Evolutionary conservation across 2,329 filamentous ascomycete genomes (phyloP).

Genomic region (Fusarium sp.): DNA sequence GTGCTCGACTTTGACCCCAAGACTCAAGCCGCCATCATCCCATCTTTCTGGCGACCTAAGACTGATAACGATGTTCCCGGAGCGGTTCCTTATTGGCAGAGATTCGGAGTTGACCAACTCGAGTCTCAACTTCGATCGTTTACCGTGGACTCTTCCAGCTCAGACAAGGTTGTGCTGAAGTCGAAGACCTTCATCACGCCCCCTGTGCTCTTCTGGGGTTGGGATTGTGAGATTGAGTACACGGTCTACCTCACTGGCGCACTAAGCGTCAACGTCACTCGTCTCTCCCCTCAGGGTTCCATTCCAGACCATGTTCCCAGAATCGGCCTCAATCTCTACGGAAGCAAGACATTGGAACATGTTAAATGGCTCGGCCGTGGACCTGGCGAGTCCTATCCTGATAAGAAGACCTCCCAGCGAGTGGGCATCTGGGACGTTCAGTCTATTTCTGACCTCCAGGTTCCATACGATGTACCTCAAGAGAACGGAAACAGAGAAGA

Average conservation of each 20-base stretch:
- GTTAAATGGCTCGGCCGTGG: constrained; percentile 73
- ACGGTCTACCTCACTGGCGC: constrained; percentile 60
- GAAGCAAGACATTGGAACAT: constrained; percentile 60
- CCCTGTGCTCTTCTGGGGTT: constrained; percentile 71
- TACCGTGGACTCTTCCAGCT: constrained; percentile 53
- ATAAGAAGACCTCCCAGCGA: constrained; percentile 68
- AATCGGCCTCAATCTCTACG: constrained; percentile 69
- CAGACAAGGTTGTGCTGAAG: constrained; percentile 62
- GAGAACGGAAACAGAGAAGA: constrained; percentile 74
- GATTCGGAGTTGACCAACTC: constrained; percentile 61
- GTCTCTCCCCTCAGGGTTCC: constrained; percentile 60
- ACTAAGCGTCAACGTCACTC: constrained; percentile 60
- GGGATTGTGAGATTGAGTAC: constrained; percentile 63
- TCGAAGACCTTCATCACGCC: constrained; percentile 68
- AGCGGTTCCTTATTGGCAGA: constrained; percentile 69
- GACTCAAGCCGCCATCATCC: constrained; percentile 54
- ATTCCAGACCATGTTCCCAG: constrained; percentile 69
- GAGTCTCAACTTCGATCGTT: constrained; percentile 61
- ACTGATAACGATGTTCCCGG: constrained; percentile 73
- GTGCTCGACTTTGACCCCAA: constrained; percentile 54
- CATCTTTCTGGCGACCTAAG: constrained; percentile 71
- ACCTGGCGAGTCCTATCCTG: constrained; percentile 72
- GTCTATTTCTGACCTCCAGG: constrained; percentile 63
- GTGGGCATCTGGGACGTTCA: constrained; percentile 61
- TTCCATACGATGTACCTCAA: constrained; percentile 74